Evolutionary conservation across 192 early-diverging fungal species (phyloP), one percentile per base, ranked within the genome.

Genomic region (Chytriomyces confervae): DNA sequence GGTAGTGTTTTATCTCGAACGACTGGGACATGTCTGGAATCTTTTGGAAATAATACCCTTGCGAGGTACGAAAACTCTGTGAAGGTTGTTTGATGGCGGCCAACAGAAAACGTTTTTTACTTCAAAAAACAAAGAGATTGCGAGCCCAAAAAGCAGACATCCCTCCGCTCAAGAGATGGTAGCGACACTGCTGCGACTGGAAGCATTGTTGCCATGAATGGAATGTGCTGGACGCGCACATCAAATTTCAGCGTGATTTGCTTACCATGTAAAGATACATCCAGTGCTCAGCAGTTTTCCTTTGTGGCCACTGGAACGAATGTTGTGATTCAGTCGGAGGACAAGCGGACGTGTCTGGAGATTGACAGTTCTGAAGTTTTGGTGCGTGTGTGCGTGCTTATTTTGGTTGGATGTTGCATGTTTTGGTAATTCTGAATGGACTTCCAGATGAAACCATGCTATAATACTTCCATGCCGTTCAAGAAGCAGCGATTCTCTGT

Each of bases 401-500:
- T 57, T 13, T 20, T 57, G 3, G 20, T n/a, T 20, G 2, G 16
- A 57, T 57, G 53, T 20, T 57, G 53, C 0, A 57, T n/a, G 20
- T n/a, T 57, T 36, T 36, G 36, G 36, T 36, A 36, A 36, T 36
- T 36, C 36, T 36, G 36, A 36, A 36, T 2, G 36, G 36, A 8
- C 27, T 13, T 61, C 29, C 62, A 76, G 74, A 76, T 76, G 74
- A 7, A 11, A 7, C 8, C 18, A 29, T 76, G 74, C 47, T n/a
- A 48, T 13, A 9, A 24, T 27, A 66, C 53, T 36, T 50, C 50
- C 11, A 3, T 65, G 6, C 8, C 16, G 24, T 36, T 64, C 50
- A 76, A 64, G 29, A 66, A 45, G 48, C 74, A 76, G 36, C 7
- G 49, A 23, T 76, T 76, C 20, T 57, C 53, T 5, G 53, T 57